Evolutionary conservation across 257 asterid species (phyloP), one percentile per base, ranked within the genome.

Genomic region (Solanum sitiens): DNA sequence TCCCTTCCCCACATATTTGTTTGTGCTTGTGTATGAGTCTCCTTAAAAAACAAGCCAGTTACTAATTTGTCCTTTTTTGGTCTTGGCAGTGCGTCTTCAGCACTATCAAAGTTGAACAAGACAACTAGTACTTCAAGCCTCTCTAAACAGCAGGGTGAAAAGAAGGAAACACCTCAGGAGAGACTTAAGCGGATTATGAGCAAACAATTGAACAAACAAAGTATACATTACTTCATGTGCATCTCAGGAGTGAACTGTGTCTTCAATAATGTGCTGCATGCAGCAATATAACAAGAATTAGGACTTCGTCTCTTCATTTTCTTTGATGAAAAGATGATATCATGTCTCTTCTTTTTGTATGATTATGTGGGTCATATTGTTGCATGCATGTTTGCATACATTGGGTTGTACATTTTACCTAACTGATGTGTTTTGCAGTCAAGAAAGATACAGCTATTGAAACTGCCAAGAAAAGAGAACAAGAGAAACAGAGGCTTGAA

Each of bases 131-230:
- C 95, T 77, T 92, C 94, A 30, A 89, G 92, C 87, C 93, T 96
- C 87, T 74, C 94, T 30, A 97, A 96, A 94, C 99, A 91, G 87
- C 96, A 87, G 87, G 99, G 94, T 89, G 99, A 95, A 93, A 95
- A 95, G 94, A 97, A 95, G 96, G 99, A 97, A 93, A 97, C 99
- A 15, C 99, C 99, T 77, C 99, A 97, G 93, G 99, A 97, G 89
- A 95, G 99, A 42, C 98, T 96, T 88, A 97, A 97, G 90, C 90
- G 99, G 92, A 96, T 96, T 91, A 96, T 97, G 99, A 92, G 93
- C 98, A 96, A 94, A 90, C 99, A 97, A 92, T 94, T 97, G 92
- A 97, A 94, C 93, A 95, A 95, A 90, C 99, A 97, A 94, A 97
- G 99, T 97, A 97, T 89, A 89, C 63, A 87, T 86, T 86, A 85